Percentiles rank a stretch among this genome's conserved stretches.
phyloP scores from a whole-genome alignment of 257 asterid genomes.

The Coffea canephora region DNA sequence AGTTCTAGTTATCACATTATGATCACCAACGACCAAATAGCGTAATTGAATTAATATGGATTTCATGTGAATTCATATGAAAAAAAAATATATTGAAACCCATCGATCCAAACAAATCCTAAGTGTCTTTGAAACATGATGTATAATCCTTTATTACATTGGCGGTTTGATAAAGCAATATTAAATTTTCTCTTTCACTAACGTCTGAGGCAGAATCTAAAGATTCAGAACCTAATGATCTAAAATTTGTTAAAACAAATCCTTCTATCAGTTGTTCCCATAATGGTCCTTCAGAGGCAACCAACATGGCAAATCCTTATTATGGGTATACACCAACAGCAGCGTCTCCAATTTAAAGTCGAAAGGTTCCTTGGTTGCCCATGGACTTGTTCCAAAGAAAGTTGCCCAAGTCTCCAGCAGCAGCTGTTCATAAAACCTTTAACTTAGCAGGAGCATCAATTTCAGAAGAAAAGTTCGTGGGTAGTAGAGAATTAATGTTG shows the following conservation, averaged over 20 bases:
- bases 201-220: conserved; percentile 40
- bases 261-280: conserved; percentile 40
- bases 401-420: conserved; percentile 34
- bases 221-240: conserved; percentile 37
- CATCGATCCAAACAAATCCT: too few relatives aligned
- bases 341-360: conserved; percentile 20
- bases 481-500: conserved; percentile 38
- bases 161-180: too few relatives aligned
- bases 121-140: too few relatives aligned
- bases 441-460: conserved; percentile 45
- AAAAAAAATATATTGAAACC: too few relatives aligned
- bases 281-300: conserved; percentile 36
- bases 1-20: too few relatives aligned
- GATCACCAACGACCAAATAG: too few relatives aligned
- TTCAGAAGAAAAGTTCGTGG: conserved; percentile 59
- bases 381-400: conserved; percentile 42
- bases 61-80: too few relatives aligned
- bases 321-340: conserved; percentile 47
- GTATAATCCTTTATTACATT: too few relatives aligned
- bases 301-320: conserved; percentile 25
- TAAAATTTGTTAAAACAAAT: conserved; percentile 43
- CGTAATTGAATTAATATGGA: too few relatives aligned
- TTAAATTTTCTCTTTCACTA: conserved; percentile 27
- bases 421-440: conserved; percentile 46
- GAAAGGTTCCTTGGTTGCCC: conserved; percentile 31